These are phyloP conservation scores for Emergomyces pasteurianus DNA, from an alignment of 2,329 filamentous ascomycete species.

Conservation along the genomic window DNA sequence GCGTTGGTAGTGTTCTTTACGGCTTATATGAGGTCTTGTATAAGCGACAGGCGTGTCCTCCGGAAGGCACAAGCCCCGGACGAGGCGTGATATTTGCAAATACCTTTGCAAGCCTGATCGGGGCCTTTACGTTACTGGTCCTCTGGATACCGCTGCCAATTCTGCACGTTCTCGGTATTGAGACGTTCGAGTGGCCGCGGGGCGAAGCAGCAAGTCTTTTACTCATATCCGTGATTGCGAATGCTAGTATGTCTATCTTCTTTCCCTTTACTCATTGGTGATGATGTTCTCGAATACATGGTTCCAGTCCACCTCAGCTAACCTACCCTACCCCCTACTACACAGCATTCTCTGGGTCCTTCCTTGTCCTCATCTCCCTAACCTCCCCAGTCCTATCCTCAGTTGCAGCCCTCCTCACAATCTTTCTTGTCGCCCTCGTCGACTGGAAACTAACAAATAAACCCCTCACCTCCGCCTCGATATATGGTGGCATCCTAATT, in stretches of 20 bases:
- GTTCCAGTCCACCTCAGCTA: slow-evolving; percentile 5
- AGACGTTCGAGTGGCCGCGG: slow-evolving; percentile 69
- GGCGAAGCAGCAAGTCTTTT: slow-evolving; percentile 72
- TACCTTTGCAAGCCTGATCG: slow-evolving; percentile 78
- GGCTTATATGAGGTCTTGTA: slow-evolving; percentile 96
- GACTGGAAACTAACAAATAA: slow-evolving; percentile 79
- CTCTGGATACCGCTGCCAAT: slow-evolving; percentile 88
- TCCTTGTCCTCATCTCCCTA: slow-evolving; percentile 82
- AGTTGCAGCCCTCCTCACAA: slow-evolving; percentile 86
- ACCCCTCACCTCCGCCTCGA: slow-evolving; percentile 59
- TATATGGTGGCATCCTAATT: slow-evolving; percentile 76
- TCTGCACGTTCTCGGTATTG: slow-evolving; percentile 64
- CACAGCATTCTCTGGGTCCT: slow-evolving; percentile 71
- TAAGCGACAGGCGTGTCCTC: slow-evolving; percentile 85
- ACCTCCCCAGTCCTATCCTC: slow-evolving; percentile 87
- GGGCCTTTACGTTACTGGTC: slow-evolving; percentile 69
- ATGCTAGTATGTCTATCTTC: slow-evolving; percentile 50
- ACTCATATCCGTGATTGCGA: slow-evolving; percentile 66
- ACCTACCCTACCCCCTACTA: not conserved
- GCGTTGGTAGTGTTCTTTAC: slow-evolving; percentile 80
- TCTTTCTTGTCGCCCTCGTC: slow-evolving; percentile 87
- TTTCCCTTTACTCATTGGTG: not conserved
- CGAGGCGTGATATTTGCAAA: slow-evolving; percentile 96
- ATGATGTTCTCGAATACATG: not conserved
- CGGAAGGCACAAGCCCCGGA: slow-evolving; percentile 70